Percentiles rank a stretch among this genome's conserved stretches.
Conservation (phyloP, 257 asterid species). For the Buddleja alternifolia region DNA sequence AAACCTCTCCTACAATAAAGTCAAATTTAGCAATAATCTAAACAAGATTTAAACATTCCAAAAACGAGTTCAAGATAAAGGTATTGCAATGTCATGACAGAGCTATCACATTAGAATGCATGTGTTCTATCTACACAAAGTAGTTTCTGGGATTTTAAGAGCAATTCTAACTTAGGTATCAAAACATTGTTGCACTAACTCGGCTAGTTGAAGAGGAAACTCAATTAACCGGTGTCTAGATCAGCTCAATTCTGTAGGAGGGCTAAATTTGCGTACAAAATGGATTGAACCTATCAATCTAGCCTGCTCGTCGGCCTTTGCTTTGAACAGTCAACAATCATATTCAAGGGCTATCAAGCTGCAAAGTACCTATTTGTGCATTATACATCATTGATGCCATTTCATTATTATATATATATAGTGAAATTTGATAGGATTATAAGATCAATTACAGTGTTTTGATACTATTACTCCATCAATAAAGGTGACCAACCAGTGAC, state of each 20-base stretch:
- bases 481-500: no score
- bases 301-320: neutral
- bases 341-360: neutral
- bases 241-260: neutral
- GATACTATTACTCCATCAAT: neutral
- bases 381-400: neutral
- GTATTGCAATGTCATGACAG: constrained; percentile 18
- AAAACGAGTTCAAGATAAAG: neutral
- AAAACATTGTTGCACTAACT: neutral
- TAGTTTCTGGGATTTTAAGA: neutral
- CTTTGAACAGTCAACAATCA: neutral
- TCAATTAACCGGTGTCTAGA: neutral
- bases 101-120: constrained; percentile 1
- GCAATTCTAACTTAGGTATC: neutral
- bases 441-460: neutral
- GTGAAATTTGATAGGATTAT: no score
- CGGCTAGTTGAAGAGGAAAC: neutral
- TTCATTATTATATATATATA: no score
- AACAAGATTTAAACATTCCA: constrained; percentile 1
- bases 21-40: constrained; percentile 27
- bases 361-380: neutral
- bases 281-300: neutral
- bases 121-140: neutral
- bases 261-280: neutral
- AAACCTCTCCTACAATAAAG: constrained; percentile 69